Percentiles rank a stretch among this genome's conserved stretches.
Conservation (phyloP, 129 eudicot species). For the Arctium lappa region DNA sequence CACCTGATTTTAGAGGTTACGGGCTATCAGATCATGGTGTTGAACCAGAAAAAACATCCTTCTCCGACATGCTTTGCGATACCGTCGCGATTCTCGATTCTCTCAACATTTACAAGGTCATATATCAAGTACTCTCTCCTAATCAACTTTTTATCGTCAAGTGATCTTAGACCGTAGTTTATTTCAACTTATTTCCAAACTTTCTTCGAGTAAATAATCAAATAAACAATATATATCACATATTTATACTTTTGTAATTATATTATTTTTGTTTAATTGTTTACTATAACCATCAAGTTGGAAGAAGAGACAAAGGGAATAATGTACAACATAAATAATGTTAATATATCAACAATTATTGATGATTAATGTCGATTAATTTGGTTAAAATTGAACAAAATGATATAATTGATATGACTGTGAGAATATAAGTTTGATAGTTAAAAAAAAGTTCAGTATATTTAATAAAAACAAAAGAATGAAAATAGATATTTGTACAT, state of each 20-base stretch:
- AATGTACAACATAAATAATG: not conserved
- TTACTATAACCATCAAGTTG: not conserved
- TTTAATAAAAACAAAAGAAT: not conserved
- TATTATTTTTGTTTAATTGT: not conserved
- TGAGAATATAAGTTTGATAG: not conserved
- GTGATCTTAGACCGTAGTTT: not conserved
- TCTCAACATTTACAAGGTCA: slow-evolving; percentile 38
- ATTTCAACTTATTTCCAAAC: too few species aligned
- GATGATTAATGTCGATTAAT: not conserved
- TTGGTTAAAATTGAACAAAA: not conserved
- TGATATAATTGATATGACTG: not conserved
- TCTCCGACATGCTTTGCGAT: slow-evolving; percentile 25
- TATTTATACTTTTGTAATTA: not conserved
- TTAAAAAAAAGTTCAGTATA: not conserved
- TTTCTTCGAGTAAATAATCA: too few species aligned
- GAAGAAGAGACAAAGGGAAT: not conserved
- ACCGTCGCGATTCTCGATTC: slow-evolving; percentile 35
- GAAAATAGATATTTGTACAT: not conserved
- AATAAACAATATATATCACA: too few species aligned
- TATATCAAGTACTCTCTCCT: not conserved
- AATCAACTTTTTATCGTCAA: not conserved
- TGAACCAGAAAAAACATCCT: slow-evolving; percentile 36
- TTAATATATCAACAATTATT: not conserved
- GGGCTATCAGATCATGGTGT: slow-evolving; percentile 35
- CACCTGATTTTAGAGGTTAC: slow-evolving; percentile 36